Evolutionary conservation across 164 flowering plant genomes (phyloP), one percentile per base, ranked within the genome.

Genomic region (Nymphaea colorata): DNA sequence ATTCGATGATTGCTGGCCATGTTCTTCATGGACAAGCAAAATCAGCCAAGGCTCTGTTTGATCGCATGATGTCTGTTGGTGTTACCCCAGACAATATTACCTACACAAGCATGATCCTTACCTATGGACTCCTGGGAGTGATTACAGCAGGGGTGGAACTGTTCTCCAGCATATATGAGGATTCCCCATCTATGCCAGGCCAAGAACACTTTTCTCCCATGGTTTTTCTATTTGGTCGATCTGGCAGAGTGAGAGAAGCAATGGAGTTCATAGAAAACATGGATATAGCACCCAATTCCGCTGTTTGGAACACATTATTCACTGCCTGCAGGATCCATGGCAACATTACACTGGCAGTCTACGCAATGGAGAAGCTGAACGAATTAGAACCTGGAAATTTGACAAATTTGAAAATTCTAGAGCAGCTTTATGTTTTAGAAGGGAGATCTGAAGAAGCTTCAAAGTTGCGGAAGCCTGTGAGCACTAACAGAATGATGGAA

Each of bases 261-360:
- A 15, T 25, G 11, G 70, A 69, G 43, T 69, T 77, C 44, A 72
- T 77, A 6, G 69, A 69, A 41, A 71, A 61, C 5, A 74, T 74
- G 75, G 66, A 65, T 43, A 14, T 74, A n/a, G 75, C 74, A 57
- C 70, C 77, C 0, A 65, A 74, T 25, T 55, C 60, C 0, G n/a
- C 75, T 67, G 66, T 74, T 66, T 77, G 80, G 80, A 17, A 53
- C 66, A 66, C 69, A 53, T 63, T 77, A 62, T 70, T 77, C 42
- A 74, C 73, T 41, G 80, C 80, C 44, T 66, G 68, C 47, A 69
- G 77, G 62, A 44, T 67, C 25, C 72, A 77, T 67, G 73, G 80
- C 14, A 71, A 77, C 64, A 67, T 74, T 43, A 68, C 71, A 59
- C 69, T 69, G 64, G 77, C 77, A 61, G 67, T 65, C 62, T 64